phyloP scores from a whole-genome alignment of 106 monocot genomes.

The Ottelia alismoides region DNA sequence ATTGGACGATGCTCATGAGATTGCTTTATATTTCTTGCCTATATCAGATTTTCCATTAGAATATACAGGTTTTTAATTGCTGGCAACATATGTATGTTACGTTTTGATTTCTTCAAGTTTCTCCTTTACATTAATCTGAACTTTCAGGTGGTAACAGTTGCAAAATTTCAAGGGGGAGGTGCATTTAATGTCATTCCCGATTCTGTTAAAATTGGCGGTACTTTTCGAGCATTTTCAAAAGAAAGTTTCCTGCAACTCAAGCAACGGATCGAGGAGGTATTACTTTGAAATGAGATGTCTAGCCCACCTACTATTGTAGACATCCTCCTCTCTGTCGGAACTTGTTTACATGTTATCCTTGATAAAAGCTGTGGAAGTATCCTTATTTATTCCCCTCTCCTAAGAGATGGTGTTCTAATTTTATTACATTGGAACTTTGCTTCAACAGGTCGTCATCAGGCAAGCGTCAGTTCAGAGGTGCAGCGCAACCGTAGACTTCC shows the following conservation, averaged over 20 bases:
- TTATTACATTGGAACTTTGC: too few relatives aligned
- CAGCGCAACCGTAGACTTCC: conserved; percentile 60
- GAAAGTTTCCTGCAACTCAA: conserved; percentile 53
- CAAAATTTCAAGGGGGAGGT: conserved; percentile 79
- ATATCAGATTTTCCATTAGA: too few relatives aligned
- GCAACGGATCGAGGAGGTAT: conserved; percentile 85
- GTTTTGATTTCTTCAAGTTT: too few relatives aligned
- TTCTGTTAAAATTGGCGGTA: conserved; percentile 87
- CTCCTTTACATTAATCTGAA: not conserved
- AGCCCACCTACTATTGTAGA: not conserved
- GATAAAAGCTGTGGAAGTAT: not conserved
- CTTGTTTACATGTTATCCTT: not conserved
- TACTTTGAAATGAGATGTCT: not conserved
- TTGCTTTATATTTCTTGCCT: too few relatives aligned
- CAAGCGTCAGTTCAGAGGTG: conserved; percentile 93
- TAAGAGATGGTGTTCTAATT: too few relatives aligned
- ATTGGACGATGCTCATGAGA: too few relatives aligned
- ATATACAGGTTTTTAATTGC: too few relatives aligned
- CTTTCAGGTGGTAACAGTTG: conserved; percentile 74
- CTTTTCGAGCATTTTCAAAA: conserved; percentile 75
- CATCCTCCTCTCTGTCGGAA: not conserved
- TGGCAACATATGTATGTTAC: too few relatives aligned
- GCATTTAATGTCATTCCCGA: conserved; percentile 95
- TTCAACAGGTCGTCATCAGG: conserved; percentile 54
- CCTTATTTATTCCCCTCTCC: not conserved